Percentiles rank a stretch among this genome's conserved stretches.
phyloP scores from a whole-genome alignment of 176 grass and related monocot genomes.

The Oryza glumipatula region DNA sequence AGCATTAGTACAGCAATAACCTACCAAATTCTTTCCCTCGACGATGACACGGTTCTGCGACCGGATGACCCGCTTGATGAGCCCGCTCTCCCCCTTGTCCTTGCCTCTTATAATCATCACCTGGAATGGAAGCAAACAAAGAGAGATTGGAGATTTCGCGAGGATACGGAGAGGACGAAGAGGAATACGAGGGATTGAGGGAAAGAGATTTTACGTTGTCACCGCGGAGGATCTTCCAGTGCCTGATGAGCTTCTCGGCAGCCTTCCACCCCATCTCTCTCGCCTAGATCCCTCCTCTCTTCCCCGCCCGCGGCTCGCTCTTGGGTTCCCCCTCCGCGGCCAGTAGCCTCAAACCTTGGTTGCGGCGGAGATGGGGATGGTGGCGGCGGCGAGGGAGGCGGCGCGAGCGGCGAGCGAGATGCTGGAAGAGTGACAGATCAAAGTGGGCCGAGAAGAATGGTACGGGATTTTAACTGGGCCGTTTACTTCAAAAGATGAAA shows the following conservation, averaged over 20 bases:
- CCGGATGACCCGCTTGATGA: conserved; percentile 89
- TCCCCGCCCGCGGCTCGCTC: background rate
- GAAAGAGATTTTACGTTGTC: conserved; percentile 58
- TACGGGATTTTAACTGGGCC: no score
- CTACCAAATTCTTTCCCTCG: conserved; percentile 95
- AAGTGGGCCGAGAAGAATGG: background rate
- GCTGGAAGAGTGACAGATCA: background rate
- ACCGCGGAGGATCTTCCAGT: conserved; percentile 92
- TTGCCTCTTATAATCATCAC: conserved; percentile 97
- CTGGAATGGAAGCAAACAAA: conserved; percentile 35
- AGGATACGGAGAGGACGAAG: background rate
- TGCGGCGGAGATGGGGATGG: background rate
- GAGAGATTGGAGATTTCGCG: background rate
- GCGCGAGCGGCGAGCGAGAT: background rate
- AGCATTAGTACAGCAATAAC: background rate
- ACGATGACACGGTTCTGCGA: conserved; percentile 96
- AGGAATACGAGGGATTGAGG: background rate
- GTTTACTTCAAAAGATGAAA: background rate
- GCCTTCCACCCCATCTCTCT: conserved; percentile 85
- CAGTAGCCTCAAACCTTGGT: background rate
- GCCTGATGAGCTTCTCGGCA: conserved; percentile 74
- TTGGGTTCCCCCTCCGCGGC: background rate
- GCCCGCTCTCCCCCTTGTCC: conserved; percentile 79
- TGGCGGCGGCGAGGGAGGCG: background rate
- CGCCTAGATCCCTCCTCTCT: background rate